Conservation (phyloP, 78 protist genomes). For the Dictyostelium firmibasis region DNA sequence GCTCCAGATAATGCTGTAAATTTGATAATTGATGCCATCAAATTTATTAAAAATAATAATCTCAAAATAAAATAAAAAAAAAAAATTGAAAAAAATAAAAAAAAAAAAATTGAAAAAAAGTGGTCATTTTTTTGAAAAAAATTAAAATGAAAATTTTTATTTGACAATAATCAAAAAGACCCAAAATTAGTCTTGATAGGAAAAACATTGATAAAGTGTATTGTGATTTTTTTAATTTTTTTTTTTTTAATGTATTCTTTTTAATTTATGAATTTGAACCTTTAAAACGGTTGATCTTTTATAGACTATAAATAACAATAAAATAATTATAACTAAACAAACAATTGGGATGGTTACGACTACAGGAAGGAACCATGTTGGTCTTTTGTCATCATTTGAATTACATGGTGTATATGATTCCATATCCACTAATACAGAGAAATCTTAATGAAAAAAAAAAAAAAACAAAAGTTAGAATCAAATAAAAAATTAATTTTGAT, state of each 20-base stretch:
- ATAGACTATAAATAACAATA: neutral
- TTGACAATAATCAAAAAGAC: too few species aligned
- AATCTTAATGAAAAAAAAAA: neutral
- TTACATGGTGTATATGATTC: neutral
- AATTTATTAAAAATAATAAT: neutral
- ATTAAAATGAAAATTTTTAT: too few species aligned
- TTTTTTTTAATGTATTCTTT: too few species aligned
- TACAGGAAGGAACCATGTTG: neutral
- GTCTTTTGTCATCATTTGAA: neutral
- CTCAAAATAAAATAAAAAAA: neutral
- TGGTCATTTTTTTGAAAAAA: too few species aligned
- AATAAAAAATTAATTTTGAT: too few species aligned
- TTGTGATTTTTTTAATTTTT: too few species aligned
- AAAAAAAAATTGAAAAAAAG: too few species aligned
- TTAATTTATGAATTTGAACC: neutral
- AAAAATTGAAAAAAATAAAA: neutral
- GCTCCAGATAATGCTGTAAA: slow-evolving; percentile 82
- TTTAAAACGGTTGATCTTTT: neutral
- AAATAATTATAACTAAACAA: neutral
- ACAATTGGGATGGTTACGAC: neutral
- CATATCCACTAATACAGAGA: neutral
- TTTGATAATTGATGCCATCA: slow-evolving; percentile 67
- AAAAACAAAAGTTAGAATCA: neutral
- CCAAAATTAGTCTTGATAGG: too few species aligned
- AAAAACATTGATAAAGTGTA: too few species aligned